A percentile compares a stretch with the other conserved stretches of the same genome.
These are phyloP conservation scores for Paecilomyces dactylethromorphus DNA, from an alignment of 2,329 filamentous ascomycete genomes.

Conservation along the genomic window DNA sequence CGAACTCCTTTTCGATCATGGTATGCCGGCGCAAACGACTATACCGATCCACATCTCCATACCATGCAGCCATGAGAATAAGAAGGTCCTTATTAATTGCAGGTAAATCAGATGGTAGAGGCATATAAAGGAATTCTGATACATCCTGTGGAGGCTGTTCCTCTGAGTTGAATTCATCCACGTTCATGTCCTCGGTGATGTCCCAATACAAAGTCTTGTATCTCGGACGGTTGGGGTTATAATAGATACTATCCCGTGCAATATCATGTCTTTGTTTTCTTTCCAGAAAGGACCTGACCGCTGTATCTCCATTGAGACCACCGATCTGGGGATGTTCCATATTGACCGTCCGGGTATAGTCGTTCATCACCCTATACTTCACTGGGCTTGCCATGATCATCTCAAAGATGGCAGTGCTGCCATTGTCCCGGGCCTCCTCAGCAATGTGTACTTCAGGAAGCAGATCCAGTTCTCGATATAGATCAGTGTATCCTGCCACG, in stretches of 20 bases:
- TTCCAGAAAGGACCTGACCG: constrained; percentile 19
- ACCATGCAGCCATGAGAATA: background rate
- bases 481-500: constrained; percentile 27
- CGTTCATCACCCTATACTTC: constrained; percentile 32
- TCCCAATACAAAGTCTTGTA: background rate
- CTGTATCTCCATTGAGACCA: constrained; percentile 30
- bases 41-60: background rate
- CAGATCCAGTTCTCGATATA: constrained; percentile 32
- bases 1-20: background rate
- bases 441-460: constrained; percentile 35
- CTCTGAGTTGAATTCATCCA: background rate
- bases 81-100: background rate
- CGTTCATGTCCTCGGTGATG: background rate
- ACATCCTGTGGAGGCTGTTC: background rate
- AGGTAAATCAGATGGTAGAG: background rate
- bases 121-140: background rate
- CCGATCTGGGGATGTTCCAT: constrained; percentile 10
- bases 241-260: background rate
- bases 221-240: background rate
- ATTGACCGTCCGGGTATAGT: constrained; percentile 19
- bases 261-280: background rate
- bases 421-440: constrained; percentile 33
- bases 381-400: constrained; percentile 19
- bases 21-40: background rate
- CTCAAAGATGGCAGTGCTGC: constrained; percentile 21